Percentiles rank a stretch among this genome's conserved stretches.
phyloP scores from a whole-genome alignment of 768 basidiomycete species.

The Erythrobasidium yunnanense region DNA sequence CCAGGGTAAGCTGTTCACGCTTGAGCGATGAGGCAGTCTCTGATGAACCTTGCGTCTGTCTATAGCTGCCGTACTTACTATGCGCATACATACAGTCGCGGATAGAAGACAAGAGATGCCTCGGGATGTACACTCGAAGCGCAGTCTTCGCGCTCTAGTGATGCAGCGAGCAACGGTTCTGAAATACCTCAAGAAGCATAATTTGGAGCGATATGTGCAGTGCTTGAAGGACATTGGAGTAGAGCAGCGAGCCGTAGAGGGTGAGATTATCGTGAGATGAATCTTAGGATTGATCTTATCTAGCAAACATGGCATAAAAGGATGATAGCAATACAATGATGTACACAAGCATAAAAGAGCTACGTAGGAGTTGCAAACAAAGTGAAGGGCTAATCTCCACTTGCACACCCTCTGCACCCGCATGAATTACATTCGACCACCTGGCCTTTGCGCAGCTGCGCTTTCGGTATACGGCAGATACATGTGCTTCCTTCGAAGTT shows the following conservation, averaged over 20 bases:
- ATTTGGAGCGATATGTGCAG: conserved; percentile 61
- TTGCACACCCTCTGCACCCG: conserved; percentile 30
- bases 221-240: conserved; percentile 64
- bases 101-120: conserved; percentile 54
- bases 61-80: conserved; percentile 73
- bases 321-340: too few species aligned
- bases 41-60: not conserved
- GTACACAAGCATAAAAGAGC: too few species aligned
- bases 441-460: conserved; percentile 75
- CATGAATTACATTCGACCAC: conserved; percentile 85
- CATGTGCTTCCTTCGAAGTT: conserved; percentile 98
- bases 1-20: conserved; percentile 55
- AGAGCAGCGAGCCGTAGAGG: conserved; percentile 70
- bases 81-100: conserved; percentile 72
- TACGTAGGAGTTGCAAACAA: not conserved
- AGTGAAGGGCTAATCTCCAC: conserved; percentile 18
- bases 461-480: conserved; percentile 92
- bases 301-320: too few species aligned
- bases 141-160: conserved; percentile 63
- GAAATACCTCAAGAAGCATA: conserved; percentile 58
- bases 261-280: conserved; percentile 55
- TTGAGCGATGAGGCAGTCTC: not conserved
- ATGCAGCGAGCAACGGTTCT: conserved; percentile 74
- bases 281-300: too few species aligned
- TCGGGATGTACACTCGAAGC: conserved; percentile 64